Conservation (phyloP, 208 protist species). For the Endotrypanum monterogeii region DNA sequence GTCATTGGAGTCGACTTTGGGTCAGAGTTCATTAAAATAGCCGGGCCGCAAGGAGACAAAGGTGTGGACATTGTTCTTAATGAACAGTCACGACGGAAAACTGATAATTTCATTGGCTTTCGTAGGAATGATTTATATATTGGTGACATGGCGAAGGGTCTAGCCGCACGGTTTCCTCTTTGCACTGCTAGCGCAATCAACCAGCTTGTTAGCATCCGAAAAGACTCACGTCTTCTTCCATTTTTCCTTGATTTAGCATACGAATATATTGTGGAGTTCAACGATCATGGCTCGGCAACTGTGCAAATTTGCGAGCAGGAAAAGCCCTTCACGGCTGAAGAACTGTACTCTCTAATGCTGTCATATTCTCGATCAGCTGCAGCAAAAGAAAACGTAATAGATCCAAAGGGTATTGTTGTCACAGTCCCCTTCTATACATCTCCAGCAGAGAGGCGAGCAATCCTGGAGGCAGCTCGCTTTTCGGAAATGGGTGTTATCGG, state of each 20-base stretch:
- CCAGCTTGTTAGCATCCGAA: conserved; percentile 60
- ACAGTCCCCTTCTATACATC: conserved; percentile 92
- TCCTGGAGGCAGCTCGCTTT: conserved; percentile 91
- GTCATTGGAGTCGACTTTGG: conserved; percentile 90
- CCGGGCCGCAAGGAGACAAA: conserved; percentile 64
- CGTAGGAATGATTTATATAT: conserved; percentile 89
- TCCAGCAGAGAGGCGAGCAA: conserved; percentile 66
- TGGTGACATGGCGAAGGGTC: conserved; percentile 79
- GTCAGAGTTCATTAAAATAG: conserved; percentile 84
- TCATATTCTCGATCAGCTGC: conserved; percentile 59
- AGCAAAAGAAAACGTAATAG: conserved; percentile 45
- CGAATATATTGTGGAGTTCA: conserved; percentile 54
- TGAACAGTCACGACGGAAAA: conserved; percentile 94
- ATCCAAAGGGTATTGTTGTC: conserved; percentile 79
- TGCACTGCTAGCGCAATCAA: conserved; percentile 69
- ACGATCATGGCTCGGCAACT: conserved; percentile 42
- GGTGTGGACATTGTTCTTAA: conserved; percentile 94
- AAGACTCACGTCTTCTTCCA: conserved; percentile 39
- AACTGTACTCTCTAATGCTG: conserved; percentile 90
- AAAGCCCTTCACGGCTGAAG: conserved; percentile 76
- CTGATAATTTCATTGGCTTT: conserved; percentile 91
- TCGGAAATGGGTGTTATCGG: conserved; percentile 83
- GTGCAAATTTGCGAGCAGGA: conserved; percentile 55
- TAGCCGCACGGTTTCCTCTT: conserved; percentile 90
- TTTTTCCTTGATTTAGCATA: conserved; percentile 37